Percentiles rank a stretch among this genome's conserved stretches.
phyloP scores from a whole-genome alignment of 345 rosid genomes.

The Triadica sebifera region DNA sequence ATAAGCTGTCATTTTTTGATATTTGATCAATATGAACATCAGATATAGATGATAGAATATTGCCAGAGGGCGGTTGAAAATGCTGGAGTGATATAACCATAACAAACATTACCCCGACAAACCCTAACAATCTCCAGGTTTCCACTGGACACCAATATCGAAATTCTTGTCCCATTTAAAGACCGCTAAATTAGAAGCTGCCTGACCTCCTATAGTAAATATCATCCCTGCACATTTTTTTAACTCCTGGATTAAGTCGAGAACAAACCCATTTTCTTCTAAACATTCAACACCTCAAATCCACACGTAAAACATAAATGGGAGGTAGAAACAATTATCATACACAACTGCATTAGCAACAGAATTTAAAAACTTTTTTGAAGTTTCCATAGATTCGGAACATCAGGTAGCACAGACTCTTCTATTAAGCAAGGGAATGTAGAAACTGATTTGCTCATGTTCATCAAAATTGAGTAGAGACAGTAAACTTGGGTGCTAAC shows the following conservation, averaged over 20 bases:
- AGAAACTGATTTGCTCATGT: background rate
- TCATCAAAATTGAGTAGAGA: background rate
- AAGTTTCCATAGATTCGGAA: background rate
- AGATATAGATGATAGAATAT: slow-evolving; percentile 41
- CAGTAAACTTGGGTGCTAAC: too few relatives aligned
- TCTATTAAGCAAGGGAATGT: background rate
- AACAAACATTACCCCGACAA: slow-evolving; percentile 38
- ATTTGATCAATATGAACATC: slow-evolving; percentile 39
- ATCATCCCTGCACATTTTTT: slow-evolving; percentile 33
- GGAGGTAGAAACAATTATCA: background rate
- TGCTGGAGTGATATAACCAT: slow-evolving; percentile 47
- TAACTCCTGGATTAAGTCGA: background rate
- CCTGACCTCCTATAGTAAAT: slow-evolving; percentile 5
- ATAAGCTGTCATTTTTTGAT: slow-evolving; percentile 25
- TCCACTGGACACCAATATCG: slow-evolving; percentile 41
- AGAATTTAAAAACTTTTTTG: background rate
- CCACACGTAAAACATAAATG: background rate
- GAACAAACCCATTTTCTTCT: background rate
- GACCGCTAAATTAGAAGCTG: background rate
- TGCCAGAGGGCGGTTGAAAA: slow-evolving; percentile 55
- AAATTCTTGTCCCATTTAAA: slow-evolving; percentile 49
- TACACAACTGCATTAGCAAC: background rate
- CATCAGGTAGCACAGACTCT: background rate
- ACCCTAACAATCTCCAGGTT: slow-evolving; percentile 49
- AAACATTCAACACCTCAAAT: background rate